Base-by-base conservation (phyloP, 2,329 filamentous ascomycete genomes). In the Xylaria sp. region DNA sequence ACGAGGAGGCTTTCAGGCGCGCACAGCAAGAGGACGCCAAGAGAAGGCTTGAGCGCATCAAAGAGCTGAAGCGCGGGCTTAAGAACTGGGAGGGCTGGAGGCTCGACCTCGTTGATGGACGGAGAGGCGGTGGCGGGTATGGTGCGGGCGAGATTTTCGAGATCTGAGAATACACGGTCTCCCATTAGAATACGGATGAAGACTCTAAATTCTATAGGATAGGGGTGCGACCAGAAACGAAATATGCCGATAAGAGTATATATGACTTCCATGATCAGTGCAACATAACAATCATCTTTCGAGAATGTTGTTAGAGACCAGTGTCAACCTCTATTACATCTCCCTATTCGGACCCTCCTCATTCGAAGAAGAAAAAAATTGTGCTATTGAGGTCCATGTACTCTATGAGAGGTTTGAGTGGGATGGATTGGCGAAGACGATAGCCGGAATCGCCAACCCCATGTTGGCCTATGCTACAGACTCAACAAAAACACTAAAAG, bases 11-110 rank as follows among this genome's bases (percentile, higher is more conserved):
- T 1, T 91, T 90, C 81, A 84, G 86, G 63, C 82, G 82, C 70
- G 89, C 89, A 8, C 87, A 89, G 71, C 87, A 90, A 73, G 88
- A 90, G 72, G 88, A 91, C 67, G 83, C 84, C 23, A 86, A 83
- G 81, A 85, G 82, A 74, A 81, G 88, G 51, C 81, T 91, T 44
- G 89, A 91, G 82, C 81, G 89, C 66, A 87, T 91, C 75, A 89
- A 87, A 78, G 86, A 91, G 78, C 82, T 90, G 63, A 91, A 91
- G 83, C 81, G 88, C 66, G 83, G 84, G 1, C 81, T 91, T 61
- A 90, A 88, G 82, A 88, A 89, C 76, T 91, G 89, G 89, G 87
- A 90, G 71, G 88, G 89, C 8, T 91, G 88, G 88, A 84, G 88
- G 78, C 79, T 91, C 74, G 89, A 91, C 76, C 81, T 91, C 74